Conservation (phyloP, 2,329 filamentous ascomycete genomes). For the Xenoacremonium recifei region DNA sequence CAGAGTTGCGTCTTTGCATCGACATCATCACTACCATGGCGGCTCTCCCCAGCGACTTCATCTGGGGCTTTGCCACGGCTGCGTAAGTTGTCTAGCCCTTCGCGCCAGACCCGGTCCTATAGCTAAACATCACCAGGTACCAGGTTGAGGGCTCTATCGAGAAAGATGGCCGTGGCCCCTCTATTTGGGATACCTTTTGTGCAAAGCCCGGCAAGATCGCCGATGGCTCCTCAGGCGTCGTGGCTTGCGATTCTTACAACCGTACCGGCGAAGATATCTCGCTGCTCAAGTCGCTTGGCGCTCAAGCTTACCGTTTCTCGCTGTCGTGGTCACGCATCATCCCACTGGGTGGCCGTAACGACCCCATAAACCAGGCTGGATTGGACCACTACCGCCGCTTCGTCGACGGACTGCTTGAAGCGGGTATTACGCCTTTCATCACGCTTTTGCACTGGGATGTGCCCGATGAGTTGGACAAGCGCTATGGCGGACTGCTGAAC, state of each 20-base stretch:
- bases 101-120: too few relatives aligned
- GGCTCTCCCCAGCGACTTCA: constrained; percentile 67
- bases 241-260: constrained; percentile 87
- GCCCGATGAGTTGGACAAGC: constrained; percentile 72
- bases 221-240: constrained; percentile 69
- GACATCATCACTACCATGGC: constrained; percentile 30
- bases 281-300: constrained; percentile 71
- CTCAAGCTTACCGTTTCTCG: constrained; percentile 79
- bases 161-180: constrained; percentile 75
- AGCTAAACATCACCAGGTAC: constrained; percentile 63
- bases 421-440: constrained; percentile 76
- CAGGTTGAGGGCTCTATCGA: constrained; percentile 79
- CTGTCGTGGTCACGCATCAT: constrained; percentile 84
- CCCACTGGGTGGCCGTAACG: constrained; percentile 77
- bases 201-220: constrained; percentile 79
- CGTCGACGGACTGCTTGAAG: constrained; percentile 72
- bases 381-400: constrained; percentile 77
- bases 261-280: constrained; percentile 74
- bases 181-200: constrained; percentile 91
- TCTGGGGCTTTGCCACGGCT: constrained; percentile 80
- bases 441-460: constrained; percentile 90
- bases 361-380: constrained; percentile 77
- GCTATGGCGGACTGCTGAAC: constrained; percentile 80
- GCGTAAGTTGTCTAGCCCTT: constrained; percentile 47
- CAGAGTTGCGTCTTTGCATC: too few relatives aligned